Conservation (phyloP, 495 filamentous ascomycete genomes). For the Pseudoneurospora amorphoporcata region DNA sequence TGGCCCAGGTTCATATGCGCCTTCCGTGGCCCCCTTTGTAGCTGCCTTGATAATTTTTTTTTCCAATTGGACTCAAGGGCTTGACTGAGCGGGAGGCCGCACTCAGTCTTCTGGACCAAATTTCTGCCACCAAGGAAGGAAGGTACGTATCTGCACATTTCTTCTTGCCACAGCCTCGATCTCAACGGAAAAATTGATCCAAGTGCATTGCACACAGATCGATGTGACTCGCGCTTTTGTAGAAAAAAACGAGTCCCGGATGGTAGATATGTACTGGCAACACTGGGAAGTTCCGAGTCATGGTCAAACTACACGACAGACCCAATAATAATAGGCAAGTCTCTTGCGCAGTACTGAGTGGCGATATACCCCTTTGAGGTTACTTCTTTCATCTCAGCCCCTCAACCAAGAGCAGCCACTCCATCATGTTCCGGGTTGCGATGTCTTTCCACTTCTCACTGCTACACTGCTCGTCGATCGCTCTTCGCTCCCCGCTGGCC, state of each 20-base stretch:
- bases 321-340: not conserved
- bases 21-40: not conserved
- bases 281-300: not conserved
- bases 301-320: not conserved
- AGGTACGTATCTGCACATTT: not conserved
- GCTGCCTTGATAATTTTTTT: not conserved
- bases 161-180: not conserved
- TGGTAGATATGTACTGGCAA: not conserved
- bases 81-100: not conserved
- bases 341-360: not conserved
- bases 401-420: not conserved
- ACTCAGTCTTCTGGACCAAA: not conserved
- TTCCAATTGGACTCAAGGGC: not conserved
- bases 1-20: not conserved
- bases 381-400: not conserved
- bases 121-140: not conserved
- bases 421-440: not conserved
- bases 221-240: not conserved
- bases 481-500: not conserved
- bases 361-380: not conserved
- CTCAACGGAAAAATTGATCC: not conserved
- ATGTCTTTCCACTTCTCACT: not conserved
- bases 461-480: slow-evolving; percentile 9
- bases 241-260: not conserved
- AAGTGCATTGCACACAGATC: not conserved